Base-by-base conservation (phyloP, 1,284 basidiomycete genomes). In the Hypsizygus ulmarius region DNA sequence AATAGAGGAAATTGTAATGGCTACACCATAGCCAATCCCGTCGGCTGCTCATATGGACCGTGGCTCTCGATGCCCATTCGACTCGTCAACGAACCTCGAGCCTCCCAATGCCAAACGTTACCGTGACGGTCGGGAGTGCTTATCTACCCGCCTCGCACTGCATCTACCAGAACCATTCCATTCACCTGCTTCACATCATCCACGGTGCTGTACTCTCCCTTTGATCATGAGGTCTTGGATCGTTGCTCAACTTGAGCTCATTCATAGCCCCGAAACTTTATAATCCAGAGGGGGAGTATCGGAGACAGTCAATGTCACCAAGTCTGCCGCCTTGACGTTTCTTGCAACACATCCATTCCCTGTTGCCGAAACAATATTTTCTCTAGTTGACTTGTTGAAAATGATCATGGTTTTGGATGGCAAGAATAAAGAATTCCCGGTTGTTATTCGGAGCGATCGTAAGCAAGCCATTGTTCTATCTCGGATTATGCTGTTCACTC, bases 271-370 rank as follows among this genome's bases (percentile, higher is more conserved):
- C 0, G 53, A 68, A 21, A 57, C 63, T 14, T 87, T 35, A 71
- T 86, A n/a, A 70, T 87, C 34, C 81, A 2, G 68, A 68, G 43
- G 84, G 84, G n/a, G 67, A 77, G 43, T 87, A 86, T 54, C 73
- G 75, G 84, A 85, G 60, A 74, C 70, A 0, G 60, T 86, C 3
- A 83, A 81, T 42, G 65, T 86, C 12, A 77, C 80, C 1, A 67
- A 80, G 28, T 64, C 63, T 43, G 78, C 64, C 0, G 76, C 81
- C n/a, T 57, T 84, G 15, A 81, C 75, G 0, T 63, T 86, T 8
- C 66, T 86, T 28, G 81, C 80, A 54, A 45, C 52, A 47, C 6
- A 38, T 11, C 19, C 15, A n/a, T 14, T 12, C 34, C 35, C 37
- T 16, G 14, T 29, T 19, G 14, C 35, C 43, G 21, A 7, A 25